Evolutionary conservation across 257 asterid genomes (phyloP).

Genomic region (Solanum acaule): DNA sequence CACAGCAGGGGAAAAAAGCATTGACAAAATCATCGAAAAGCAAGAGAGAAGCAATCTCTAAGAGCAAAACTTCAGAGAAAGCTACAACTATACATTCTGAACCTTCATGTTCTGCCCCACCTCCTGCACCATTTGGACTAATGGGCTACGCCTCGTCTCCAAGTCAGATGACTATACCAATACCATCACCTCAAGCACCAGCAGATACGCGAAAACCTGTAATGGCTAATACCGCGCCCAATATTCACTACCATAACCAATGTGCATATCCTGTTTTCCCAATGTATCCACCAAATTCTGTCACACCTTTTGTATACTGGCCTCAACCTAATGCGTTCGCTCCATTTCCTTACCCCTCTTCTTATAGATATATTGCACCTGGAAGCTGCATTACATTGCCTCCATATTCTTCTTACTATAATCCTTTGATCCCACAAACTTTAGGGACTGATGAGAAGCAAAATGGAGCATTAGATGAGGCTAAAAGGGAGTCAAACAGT

Average conservation of each 20-base stretch:
- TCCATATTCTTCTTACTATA: neutral
- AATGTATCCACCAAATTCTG: neutral
- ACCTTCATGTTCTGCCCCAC: neutral
- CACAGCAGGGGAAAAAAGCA: neutral
- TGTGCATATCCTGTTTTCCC: conserved; percentile 5
- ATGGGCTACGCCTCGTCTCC: neutral
- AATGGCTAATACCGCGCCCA: neutral
- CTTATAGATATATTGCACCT: conserved; percentile 1
- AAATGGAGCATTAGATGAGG: neutral
- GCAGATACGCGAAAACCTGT: neutral
- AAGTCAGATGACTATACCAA: neutral
- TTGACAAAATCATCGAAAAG: neutral
- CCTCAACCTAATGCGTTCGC: conserved; percentile 2
- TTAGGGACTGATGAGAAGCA: neutral
- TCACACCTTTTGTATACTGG: conserved; percentile 9
- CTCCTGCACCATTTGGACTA: neutral
- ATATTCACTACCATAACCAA: neutral
- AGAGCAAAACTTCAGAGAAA: neutral
- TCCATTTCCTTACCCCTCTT: neutral
- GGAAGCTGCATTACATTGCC: neutral
- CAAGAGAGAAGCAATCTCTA: neutral
- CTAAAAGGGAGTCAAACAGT: conserved; percentile 2
- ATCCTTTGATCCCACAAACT: neutral
- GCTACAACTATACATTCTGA: neutral
- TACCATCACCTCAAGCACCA: neutral